Conservation (phyloP, 148 eudicot genomes). For the Rhododendron simsii region DNA sequence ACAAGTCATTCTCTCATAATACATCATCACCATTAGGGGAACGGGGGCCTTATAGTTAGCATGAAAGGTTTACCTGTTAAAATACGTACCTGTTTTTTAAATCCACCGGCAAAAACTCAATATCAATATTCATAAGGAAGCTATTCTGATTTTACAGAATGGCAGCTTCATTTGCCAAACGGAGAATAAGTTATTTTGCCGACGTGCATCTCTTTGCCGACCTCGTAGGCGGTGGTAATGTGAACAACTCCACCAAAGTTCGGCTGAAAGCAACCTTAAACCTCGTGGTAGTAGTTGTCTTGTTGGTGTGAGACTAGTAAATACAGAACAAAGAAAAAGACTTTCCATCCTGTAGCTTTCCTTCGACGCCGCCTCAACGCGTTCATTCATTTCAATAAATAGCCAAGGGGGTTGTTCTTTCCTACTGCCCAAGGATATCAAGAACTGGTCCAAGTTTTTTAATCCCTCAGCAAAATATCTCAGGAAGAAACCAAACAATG, state of each 20-base stretch:
- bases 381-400: neutral
- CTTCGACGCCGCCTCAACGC: neutral
- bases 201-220: neutral
- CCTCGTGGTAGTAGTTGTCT: neutral
- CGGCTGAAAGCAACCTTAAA: neutral
- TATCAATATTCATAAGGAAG: no score
- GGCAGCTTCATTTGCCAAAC: neutral
- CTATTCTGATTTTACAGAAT: no score
- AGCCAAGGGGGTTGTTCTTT: neutral
- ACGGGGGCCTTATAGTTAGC: no score
- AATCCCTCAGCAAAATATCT: neutral
- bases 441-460: neutral
- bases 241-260: neutral
- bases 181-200: neutral
- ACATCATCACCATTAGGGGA: no score
- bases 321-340: no score
- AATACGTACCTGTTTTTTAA: no score
- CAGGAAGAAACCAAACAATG: neutral
- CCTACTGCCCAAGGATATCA: neutral
- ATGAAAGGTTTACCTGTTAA: no score
- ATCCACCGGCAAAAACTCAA: no score
- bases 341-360: neutral
- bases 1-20: no score
- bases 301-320: neutral
- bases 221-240: neutral